A percentile compares a stretch with the other conserved stretches of the same genome.
Evolutionary conservation across 2,329 filamentous ascomycete genomes (phyloP).

Genomic region (Neofusicoccum laricinum): DNA sequence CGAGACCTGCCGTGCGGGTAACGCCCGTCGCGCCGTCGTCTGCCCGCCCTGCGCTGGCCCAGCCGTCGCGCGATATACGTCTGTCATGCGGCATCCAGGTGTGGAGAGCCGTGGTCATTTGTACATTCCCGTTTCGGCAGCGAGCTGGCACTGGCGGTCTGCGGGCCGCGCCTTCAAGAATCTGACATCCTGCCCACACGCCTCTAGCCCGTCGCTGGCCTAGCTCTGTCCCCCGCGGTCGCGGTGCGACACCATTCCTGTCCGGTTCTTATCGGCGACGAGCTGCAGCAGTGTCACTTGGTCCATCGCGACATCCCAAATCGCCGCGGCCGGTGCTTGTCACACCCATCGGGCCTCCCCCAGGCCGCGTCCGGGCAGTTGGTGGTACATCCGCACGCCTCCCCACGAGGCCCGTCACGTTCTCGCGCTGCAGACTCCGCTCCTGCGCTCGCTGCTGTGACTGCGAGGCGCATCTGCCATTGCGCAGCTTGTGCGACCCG

Average conservation of each 20-base stretch:
- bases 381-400: background rate
- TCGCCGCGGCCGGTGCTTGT: background rate
- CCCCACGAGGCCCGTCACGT: slow-evolving; percentile 10
- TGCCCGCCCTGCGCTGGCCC: background rate
- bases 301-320: background rate
- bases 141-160: background rate
- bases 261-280: background rate
- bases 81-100: slow-evolving; percentile 4
- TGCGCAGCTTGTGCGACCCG: background rate
- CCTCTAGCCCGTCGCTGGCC: background rate
- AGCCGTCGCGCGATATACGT: background rate
- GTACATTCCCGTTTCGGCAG: background rate
- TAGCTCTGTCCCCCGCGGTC: background rate
- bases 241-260: background rate
- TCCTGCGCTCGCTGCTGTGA: background rate
- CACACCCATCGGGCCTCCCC: background rate
- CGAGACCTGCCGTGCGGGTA: background rate
- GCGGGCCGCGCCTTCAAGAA: background rate
- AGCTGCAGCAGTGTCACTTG: background rate
- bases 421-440: background rate
- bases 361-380: background rate
- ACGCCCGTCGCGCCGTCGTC: background rate
- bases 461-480: background rate
- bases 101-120: slow-evolving; percentile 12
- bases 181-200: background rate